phyloP scores from a whole-genome alignment of 805 yeast species.

The Dipodascopsis tothii region DNA sequence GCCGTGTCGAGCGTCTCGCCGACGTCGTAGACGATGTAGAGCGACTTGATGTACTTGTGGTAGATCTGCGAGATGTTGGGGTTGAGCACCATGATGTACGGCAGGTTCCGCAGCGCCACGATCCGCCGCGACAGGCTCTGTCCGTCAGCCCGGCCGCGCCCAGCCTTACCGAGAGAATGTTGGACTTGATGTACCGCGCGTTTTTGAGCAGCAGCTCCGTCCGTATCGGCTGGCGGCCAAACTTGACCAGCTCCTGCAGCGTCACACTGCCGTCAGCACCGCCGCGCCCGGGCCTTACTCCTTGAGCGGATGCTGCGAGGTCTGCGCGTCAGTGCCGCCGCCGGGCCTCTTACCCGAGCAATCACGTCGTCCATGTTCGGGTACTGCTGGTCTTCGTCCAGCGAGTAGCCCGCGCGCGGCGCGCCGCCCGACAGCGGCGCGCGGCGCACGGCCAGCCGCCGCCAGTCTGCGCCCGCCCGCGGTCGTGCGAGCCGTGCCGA shows the following conservation, averaged over 20 bases:
- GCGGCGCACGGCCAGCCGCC: too few relatives aligned
- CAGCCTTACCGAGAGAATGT: constrained; percentile 11
- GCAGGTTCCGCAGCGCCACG: constrained; percentile 61
- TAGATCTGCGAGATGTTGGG: constrained; percentile 79
- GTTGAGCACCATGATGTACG: constrained; percentile 77
- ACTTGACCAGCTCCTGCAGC: constrained; percentile 23
- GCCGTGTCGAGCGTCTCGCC: constrained; percentile 41
- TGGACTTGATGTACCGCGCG: constrained; percentile 25
- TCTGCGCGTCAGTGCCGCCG: neutral
- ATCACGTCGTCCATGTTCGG: neutral
- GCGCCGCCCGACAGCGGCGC: neutral
- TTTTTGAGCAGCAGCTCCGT: constrained; percentile 28
- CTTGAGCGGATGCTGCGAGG: neutral
- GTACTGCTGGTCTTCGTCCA: neutral
- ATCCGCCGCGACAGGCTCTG: constrained; percentile 56
- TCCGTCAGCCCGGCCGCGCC: neutral
- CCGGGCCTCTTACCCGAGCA: neutral
- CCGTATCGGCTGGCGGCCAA: constrained; percentile 27
- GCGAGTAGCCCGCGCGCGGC: neutral
- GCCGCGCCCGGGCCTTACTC: neutral
- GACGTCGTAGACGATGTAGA: constrained; percentile 37
- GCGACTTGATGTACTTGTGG: constrained; percentile 60
- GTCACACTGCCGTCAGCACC: constrained; percentile 1
- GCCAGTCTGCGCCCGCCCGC: too few relatives aligned
- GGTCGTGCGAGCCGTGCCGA: too few relatives aligned